Conservation (phyloP, 257 asterid species). For the Penstemon newberryi region DNA sequence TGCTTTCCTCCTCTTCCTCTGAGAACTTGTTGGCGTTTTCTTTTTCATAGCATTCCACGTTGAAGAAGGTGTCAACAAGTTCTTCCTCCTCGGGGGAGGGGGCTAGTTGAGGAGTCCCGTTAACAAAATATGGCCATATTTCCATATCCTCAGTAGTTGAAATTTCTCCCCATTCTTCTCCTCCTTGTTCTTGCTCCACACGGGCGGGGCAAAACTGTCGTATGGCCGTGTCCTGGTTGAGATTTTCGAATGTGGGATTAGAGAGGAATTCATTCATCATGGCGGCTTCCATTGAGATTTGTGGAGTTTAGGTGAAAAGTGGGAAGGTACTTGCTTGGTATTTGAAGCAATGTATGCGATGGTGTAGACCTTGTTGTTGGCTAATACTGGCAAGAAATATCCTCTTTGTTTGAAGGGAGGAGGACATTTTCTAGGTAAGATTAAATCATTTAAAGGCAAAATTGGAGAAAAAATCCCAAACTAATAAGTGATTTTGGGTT, state of each 20-base stretch:
- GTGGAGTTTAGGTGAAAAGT: background rate
- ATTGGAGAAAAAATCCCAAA: too few relatives aligned
- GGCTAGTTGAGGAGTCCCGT: constrained; percentile 22
- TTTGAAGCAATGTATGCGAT: background rate
- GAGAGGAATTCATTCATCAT: constrained; percentile 31
- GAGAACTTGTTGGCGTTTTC: constrained; percentile 33
- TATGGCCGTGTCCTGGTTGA: constrained; percentile 43
- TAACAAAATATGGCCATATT: constrained; percentile 24
- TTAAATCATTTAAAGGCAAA: background rate
- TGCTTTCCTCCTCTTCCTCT: constrained; percentile 1
- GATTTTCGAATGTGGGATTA: constrained; percentile 24
- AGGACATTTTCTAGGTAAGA: constrained; percentile 21
- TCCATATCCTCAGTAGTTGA: constrained; percentile 21
- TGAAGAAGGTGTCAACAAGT: constrained; percentile 52
- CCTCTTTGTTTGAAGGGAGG: constrained; percentile 29
- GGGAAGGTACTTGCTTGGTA: too few relatives aligned
- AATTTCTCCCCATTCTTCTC: constrained; percentile 19
- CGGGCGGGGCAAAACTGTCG: constrained; percentile 65
- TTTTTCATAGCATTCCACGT: constrained; percentile 43
- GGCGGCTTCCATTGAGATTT: constrained; percentile 28
- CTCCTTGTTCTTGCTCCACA: constrained; percentile 36
- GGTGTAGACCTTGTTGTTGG: background rate
- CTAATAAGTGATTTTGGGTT: too few relatives aligned
- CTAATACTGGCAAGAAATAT: constrained; percentile 25
- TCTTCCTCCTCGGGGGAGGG: constrained; percentile 39